These are phyloP conservation scores for Tulasnella sp. DNA, from an alignment of 768 basidiomycete species.

Conservation along the genomic window DNA sequence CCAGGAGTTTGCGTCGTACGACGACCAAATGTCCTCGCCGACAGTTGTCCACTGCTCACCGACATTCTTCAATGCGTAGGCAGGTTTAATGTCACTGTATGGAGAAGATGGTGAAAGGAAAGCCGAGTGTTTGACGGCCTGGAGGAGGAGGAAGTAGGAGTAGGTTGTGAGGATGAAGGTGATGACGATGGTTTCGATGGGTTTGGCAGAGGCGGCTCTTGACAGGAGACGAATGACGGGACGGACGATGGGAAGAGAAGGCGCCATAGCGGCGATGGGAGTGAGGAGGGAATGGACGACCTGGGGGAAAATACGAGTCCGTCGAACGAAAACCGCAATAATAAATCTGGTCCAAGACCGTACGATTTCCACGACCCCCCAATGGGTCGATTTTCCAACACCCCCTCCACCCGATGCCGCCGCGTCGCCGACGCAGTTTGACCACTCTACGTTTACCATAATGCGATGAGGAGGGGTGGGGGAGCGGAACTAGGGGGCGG, in stretches of 20 bases:
- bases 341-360: background rate
- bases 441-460: too few species aligned
- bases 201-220: slow-evolving; percentile 24
- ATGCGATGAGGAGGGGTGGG: too few species aligned
- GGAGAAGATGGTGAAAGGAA: slow-evolving; percentile 41
- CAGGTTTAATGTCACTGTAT: slow-evolving; percentile 14
- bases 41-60: background rate
- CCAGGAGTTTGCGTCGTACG: slow-evolving; percentile 23
- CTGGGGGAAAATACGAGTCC: background rate
- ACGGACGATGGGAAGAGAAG: slow-evolving; percentile 10
- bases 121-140: slow-evolving; percentile 77
- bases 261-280: background rate
- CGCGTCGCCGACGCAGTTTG: too few species aligned
- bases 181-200: slow-evolving; percentile 72
- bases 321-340: too few species aligned
- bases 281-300: background rate
- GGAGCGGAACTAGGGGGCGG: too few species aligned
- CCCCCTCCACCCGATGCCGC: too few species aligned
- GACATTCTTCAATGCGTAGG: background rate
- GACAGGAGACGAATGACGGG: slow-evolving; percentile 17
- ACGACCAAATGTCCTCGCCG: slow-evolving; percentile 8
- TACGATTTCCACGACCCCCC: too few species aligned
- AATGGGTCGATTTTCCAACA: too few species aligned
- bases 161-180: slow-evolving; percentile 83
- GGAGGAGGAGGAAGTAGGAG: slow-evolving; percentile 88